These are phyloP conservation scores for Quercus alba DNA, from an alignment of 306 rosid species.

Conservation along the genomic window DNA sequence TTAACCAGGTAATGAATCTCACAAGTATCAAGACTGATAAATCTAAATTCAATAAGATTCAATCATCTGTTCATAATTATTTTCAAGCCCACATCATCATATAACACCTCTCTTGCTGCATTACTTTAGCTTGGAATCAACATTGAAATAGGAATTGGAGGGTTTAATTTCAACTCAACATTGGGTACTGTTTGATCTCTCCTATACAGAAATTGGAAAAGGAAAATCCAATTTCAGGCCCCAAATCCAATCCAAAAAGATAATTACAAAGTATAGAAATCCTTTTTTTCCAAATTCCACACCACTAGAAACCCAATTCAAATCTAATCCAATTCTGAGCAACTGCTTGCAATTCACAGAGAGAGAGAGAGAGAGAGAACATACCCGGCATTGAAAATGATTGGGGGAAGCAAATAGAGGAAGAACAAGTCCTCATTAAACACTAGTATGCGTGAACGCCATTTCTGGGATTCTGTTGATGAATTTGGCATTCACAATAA, in stretches of 20 bases:
- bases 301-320: background rate
- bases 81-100: background rate
- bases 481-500: slow-evolving; percentile 24
- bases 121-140: background rate
- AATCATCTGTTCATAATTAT: background rate
- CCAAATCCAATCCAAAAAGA: background rate
- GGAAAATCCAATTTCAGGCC: background rate
- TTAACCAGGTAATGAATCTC: background rate
- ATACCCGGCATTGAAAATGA: slow-evolving; percentile 81
- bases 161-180: background rate
- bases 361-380: background rate
- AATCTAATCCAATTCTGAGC: background rate
- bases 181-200: background rate
- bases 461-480: slow-evolving; percentile 7
- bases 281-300: too few relatives aligned
- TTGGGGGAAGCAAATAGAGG: slow-evolving; percentile 79
- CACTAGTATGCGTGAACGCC: slow-evolving; percentile 38
- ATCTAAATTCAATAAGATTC: background rate
- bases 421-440: slow-evolving; percentile 73
- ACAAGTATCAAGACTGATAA: background rate
- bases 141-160: too few relatives aligned
- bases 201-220: background rate
- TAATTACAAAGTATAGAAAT: background rate
- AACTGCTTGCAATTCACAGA: background rate
- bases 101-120: background rate